Percentiles rank a stretch among this genome's conserved stretches.
phyloP scores from a whole-genome alignment of 83 land plant species.

The Diphasiastrum complanatum region DNA sequence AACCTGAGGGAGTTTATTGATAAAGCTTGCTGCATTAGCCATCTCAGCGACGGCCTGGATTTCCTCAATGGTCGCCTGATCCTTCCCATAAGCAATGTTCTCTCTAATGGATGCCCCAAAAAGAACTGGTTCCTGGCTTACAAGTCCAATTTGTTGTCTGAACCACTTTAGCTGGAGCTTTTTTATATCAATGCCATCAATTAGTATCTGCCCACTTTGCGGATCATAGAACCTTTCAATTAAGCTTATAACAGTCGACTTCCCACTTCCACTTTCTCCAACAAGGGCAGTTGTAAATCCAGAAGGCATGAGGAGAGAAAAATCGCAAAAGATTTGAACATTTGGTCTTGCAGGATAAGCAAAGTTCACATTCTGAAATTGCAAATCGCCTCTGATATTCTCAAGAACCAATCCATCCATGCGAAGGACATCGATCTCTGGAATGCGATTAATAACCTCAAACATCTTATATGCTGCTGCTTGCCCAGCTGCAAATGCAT shows the following conservation, averaged over 20 bases:
- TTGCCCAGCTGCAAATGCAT: slow-evolving; percentile 63
- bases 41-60: slow-evolving; percentile 56
- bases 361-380: slow-evolving; percentile 60
- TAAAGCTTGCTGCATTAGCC: slow-evolving; percentile 80
- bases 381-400: slow-evolving; percentile 55
- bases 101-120: slow-evolving; percentile 60
- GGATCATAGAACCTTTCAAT: slow-evolving; percentile 83
- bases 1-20: slow-evolving; percentile 71
- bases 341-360: slow-evolving; percentile 77
- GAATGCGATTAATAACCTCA: slow-evolving; percentile 61
- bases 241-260: slow-evolving; percentile 72
- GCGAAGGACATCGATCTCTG: slow-evolving; percentile 55
- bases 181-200: slow-evolving; percentile 66
- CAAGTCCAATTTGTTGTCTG: slow-evolving; percentile 61
- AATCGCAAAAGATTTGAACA: slow-evolving; percentile 54
- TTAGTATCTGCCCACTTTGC: slow-evolving; percentile 53
- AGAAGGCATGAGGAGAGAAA: slow-evolving; percentile 47
- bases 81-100: slow-evolving; percentile 81
- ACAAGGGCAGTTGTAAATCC: slow-evolving; percentile 74
- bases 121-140: slow-evolving; percentile 79
- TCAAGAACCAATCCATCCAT: slow-evolving; percentile 39
- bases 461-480: slow-evolving; percentile 89
- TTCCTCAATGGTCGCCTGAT: slow-evolving; percentile 61
- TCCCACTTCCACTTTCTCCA: slow-evolving; percentile 87
- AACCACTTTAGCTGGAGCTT: slow-evolving; percentile 47